Base-by-base conservation (phyloP, 352 stramenopile species). In the Phytophthora lateralis region DNA sequence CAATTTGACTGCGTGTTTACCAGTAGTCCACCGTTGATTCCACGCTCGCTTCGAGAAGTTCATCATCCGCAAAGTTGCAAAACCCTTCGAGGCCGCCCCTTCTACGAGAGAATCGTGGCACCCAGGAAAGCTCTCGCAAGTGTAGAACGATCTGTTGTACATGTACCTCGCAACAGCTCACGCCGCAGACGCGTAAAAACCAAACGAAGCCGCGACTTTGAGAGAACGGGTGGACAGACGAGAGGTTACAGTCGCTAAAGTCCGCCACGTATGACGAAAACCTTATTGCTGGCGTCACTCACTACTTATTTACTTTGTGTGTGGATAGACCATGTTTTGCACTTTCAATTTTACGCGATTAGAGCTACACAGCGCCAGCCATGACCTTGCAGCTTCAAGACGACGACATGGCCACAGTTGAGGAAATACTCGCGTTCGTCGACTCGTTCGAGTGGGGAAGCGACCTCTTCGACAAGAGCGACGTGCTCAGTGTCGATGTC, bases 401-500 rank as follows among this genome's bases (percentile, higher is more conserved):
- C 18, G 58, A 72, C 32, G 48, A 58, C 20, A 47, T 53, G 26
- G 58, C 51, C 30, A 72, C 64, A 44, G 44, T 72, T 32, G 52
- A 72, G 27, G 20, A 59, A 32, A 50, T 62, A 20, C 10, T 72
- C 30, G 59, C 45, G 29, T 49, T 69, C 59, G 63, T 72, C 35
- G 64, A 72, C 35, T 54, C 47, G 2, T 43, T 35, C 5, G 38
- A 42, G 15, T 63, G 11, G 29, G 50, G 60, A 15, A 55, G 35
- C 52, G 30, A 4, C 52, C 9, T 14, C 9, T 45, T 35, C 15
- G 27, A 11, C 24, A 14, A 14, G 41, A 34, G 17, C 30, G 51
- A n/a, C 21, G 30, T 21, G 10, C 9, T 21, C 14, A 27, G 10
- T n/a, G 41, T 29, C 1, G 21, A 9, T n/a, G 21, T n/a, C 15